Evolutionary conservation across 129 eudicot species (phyloP), one percentile per base, ranked within the genome.

Genomic region (Lactuca saligna): DNA sequence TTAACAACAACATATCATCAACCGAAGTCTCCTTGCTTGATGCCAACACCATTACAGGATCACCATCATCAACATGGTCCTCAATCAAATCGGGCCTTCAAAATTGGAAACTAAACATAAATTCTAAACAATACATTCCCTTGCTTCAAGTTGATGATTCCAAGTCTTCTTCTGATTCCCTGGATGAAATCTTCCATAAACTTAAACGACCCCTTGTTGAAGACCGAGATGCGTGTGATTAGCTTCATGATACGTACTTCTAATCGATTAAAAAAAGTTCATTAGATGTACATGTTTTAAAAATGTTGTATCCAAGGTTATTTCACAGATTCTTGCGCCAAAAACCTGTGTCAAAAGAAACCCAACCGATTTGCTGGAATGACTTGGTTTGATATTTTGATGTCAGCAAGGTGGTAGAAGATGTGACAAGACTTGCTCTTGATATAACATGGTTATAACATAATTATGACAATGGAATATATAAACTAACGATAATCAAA

Each of bases 151-250:
- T 49, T 15, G 79, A 78, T 55, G 85, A 81, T 17, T 42, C 86
- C 7, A 74, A 69, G 60, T 70, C 62, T 32, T 83, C 88, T 17
- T 85, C 94, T 11, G 91, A 86, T 17, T 83, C 94, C 0, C 77
- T 91, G 4, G 96, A 88, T 49, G 85, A 81, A 33, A 86, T 89
- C 69, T 92, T 92, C 69, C 86, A 86, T 49, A 86, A 81, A 84
- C 54, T 86, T 81, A 88, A 84, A 81, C 84, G 80, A 7, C 98
- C 98, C 8, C 34, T 70, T 53, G 50, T 51, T 38, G 68, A 34
- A 14, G 75, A 77, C 65, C 68, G 46, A 12, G 86, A 73, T 12
- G 82, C 78, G 16, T 78, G 77, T 81, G 85, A 75, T 44, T 37
- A 61, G 49, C 20, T 11, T 35, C 38, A 35, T 35, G 4, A 35